These are phyloP conservation scores for Blepharisma stoltei DNA, from an alignment of 73 alveolate species.

Conservation along the genomic window DNA sequence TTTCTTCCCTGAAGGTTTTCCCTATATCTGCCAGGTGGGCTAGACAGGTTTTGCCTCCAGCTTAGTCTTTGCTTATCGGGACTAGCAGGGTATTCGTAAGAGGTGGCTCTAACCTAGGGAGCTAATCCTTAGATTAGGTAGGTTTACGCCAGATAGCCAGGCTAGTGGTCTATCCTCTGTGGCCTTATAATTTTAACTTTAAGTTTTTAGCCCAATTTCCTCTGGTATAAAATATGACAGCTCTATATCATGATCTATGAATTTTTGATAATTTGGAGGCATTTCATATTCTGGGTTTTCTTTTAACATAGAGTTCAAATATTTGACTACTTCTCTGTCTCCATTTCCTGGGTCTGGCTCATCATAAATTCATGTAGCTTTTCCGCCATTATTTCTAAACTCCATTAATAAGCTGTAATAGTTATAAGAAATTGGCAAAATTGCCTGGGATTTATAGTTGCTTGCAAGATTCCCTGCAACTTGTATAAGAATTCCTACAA, in stretches of 20 bases:
- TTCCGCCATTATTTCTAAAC: constrained; percentile 38
- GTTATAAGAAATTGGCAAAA: constrained; percentile 61
- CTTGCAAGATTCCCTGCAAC: constrained; percentile 42
- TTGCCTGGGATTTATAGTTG: constrained; percentile 55
- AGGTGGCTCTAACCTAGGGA: no score
- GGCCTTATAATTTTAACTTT: no score
- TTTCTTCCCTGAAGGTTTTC: no score
- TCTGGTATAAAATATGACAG: constrained; percentile 46
- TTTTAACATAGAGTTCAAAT: constrained; percentile 42
- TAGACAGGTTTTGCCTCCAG: no score
- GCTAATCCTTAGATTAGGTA: no score
- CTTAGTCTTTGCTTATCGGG: no score
- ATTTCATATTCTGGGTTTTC: constrained; percentile 50
- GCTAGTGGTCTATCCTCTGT: no score
- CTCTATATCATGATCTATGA: constrained; percentile 37
- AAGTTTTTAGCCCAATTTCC: background rate
- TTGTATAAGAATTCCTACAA: constrained; percentile 39
- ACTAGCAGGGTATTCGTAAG: no score
- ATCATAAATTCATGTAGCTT: constrained; percentile 59
- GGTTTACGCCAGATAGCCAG: no score
- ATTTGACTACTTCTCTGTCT: constrained; percentile 50
- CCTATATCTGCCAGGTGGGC: no score
- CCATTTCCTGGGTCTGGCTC: constrained; percentile 72
- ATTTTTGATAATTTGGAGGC: constrained; percentile 61
- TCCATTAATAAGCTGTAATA: constrained; percentile 33